Evolutionary conservation across 2,329 filamentous ascomycete genomes (phyloP), one percentile per base, ranked within the genome.

Genomic region (Boeremia exigua): DNA sequence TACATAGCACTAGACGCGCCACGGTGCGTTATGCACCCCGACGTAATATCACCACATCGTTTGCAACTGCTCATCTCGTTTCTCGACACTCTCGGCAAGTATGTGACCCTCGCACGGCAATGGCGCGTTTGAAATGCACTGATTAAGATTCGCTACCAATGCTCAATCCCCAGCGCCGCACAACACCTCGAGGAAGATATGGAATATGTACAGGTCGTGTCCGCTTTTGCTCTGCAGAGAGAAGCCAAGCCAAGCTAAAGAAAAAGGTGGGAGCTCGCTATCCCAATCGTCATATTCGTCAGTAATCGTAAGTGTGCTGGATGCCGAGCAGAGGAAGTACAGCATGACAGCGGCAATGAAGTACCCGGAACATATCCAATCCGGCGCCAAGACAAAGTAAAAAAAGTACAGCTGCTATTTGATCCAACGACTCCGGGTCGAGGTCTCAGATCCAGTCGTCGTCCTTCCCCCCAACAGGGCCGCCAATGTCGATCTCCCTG

Each of bases 381-480:
- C 46, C 39, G 28, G 33, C 52, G 45, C 52, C 52, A 14, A 5
- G 10, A 38, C 3, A n/a, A 54, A 38, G 19, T 14, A 28, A 37
- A 6, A 19, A 48, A 43, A 33, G 15, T 38, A 17, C 34, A 19
- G n/a, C 3, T 42, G 29, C 12, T 28, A 7, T 30, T 7, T 12
- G 28, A 34, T 39, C 29, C 42, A 46, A 32, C 5, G 19, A 23
- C 28, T 15, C 29, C 9, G 9, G 30, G 14, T 33, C 14, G 12
- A 23, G 10, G 5, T 15, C 25, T 71, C 56, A 75, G 42, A 72
- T 70, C 73, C 73, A 75, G 53, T 73, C 71, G 27, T 71, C 67
- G 36, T 71, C 68, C 12, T 64, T 66, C 12, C 59, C 60, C 3
- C 54, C 55, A 17, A 54, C 51, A 14, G 48, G 48, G 3, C 45